Conservation (phyloP, 169 alveolate species). For the Eimeria necatrix region DNA sequence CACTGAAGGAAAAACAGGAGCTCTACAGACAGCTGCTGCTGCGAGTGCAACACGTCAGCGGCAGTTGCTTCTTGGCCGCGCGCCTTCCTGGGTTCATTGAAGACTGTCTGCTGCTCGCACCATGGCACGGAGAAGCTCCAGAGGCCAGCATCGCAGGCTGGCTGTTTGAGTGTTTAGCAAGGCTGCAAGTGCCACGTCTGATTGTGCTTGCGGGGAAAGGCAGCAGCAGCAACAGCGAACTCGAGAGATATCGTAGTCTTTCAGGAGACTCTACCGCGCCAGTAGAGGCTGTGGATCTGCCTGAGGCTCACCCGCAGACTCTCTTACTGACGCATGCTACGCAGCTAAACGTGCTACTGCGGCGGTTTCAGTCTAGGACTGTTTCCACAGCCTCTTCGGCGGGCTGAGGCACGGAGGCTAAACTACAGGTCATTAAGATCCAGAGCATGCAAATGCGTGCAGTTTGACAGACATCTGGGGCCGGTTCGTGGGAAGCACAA, state of each 20-base stretch:
- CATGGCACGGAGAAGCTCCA: neutral
- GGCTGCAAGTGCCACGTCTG: slow-evolving; percentile 34
- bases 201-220: neutral
- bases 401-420: neutral
- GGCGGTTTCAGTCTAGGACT: neutral
- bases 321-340: slow-evolving; percentile 37
- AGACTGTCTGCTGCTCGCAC: slow-evolving; percentile 25
- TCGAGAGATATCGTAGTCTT: neutral
- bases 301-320: neutral
- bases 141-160: neutral
- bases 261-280: neutral
- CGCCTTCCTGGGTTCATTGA: slow-evolving; percentile 29
- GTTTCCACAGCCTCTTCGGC: neutral
- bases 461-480: too few relatives aligned
- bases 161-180: slow-evolving; percentile 10
- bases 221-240: neutral
- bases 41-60: slow-evolving; percentile 41
- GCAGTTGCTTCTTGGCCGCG: slow-evolving; percentile 22
- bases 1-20: slow-evolving; percentile 35
- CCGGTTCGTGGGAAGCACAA: neutral
- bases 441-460: neutral
- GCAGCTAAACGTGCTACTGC: neutral
- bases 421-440: neutral
- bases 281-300: neutral
- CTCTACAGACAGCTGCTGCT: slow-evolving; percentile 42